Conservation (phyloP, 78 protist species). For the Diacronema lutheri region DNA sequence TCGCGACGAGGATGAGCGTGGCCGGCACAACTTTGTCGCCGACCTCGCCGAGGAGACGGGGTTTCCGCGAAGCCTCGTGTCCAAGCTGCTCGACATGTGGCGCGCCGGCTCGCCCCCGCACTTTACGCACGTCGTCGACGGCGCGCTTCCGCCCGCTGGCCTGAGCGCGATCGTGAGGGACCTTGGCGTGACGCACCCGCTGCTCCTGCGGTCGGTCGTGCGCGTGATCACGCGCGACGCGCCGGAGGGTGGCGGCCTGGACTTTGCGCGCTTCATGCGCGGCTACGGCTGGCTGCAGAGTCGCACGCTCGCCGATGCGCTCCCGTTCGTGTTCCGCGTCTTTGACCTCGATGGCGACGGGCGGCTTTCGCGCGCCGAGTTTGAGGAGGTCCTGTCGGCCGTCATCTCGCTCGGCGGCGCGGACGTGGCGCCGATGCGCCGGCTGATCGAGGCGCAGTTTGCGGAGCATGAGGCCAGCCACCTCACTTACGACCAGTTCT, state of each 20-base stretch:
- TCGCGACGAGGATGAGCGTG: no score
- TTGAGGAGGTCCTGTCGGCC: neutral
- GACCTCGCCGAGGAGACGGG: conserved; percentile 8
- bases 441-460: no score
- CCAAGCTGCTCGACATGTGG: neutral
- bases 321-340: neutral
- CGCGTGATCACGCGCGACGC: neutral
- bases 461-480: no score
- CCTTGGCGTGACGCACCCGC: neutral
- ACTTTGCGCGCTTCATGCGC: neutral
- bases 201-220: neutral
- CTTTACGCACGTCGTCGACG: neutral
- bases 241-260: neutral
- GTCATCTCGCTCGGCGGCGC: no score
- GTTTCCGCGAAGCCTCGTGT: neutral
- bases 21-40: no score
- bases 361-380: neutral
- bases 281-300: neutral
- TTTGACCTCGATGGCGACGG: conserved; percentile 19
- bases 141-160: neutral
- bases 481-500: neutral
- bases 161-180: neutral
- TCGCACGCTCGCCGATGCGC: neutral
- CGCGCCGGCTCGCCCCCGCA: neutral
- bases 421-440: no score